Base-by-base conservation (phyloP, 2,329 filamentous ascomycete genomes). In the Blumeria hordei region DNA sequence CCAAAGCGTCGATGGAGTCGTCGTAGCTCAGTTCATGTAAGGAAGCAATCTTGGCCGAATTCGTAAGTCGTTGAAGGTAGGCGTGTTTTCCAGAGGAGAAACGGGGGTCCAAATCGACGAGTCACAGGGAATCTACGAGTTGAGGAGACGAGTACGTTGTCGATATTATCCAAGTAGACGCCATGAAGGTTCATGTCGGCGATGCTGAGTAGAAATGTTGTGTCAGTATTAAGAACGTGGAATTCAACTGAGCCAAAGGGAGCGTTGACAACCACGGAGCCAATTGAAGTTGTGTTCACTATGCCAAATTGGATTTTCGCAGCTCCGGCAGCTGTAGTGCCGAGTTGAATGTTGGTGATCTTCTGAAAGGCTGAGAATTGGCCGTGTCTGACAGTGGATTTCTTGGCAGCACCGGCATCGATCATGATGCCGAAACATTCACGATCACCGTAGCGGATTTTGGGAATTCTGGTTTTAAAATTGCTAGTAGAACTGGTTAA, bases 381-480 rank as follows among this genome's bases (percentile, higher is more conserved):
- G 21, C 36, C 35, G 12, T 44, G 45, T 21, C 53, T n/a, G 11
- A 39, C 37, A 16, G 53, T 54, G 3, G 53, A 54, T 11, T 18
- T 18, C 34, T 11, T 45, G 10, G 53, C 21, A 9, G 39, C 53
- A 12, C 53, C 53, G 16, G 41, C 44, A 45, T 54, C 53, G 4
- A 54, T 54, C 33, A 54, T 44, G 34, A 54, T 45, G n/a, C 53
- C 37, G 35, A 18, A 44, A 12, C 44, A 54, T 34, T 54, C 32
- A 11, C 35, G 6, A 12, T 33, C 36, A 7, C 28, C 28, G 39
- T 54, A 54, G 14, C 53, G 37, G 33, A 32, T 49, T 11, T 5
- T 32, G 8, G 3, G 21, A 12, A 3, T 16, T 43, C 21, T 28
- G 35, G 21, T 33, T 33, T 12, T 50, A 9, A 9, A 12, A 3